These are phyloP conservation scores for Berberis thunbergii DNA, from an alignment of 164 flowering plant genomes.

Conservation along the genomic window DNA sequence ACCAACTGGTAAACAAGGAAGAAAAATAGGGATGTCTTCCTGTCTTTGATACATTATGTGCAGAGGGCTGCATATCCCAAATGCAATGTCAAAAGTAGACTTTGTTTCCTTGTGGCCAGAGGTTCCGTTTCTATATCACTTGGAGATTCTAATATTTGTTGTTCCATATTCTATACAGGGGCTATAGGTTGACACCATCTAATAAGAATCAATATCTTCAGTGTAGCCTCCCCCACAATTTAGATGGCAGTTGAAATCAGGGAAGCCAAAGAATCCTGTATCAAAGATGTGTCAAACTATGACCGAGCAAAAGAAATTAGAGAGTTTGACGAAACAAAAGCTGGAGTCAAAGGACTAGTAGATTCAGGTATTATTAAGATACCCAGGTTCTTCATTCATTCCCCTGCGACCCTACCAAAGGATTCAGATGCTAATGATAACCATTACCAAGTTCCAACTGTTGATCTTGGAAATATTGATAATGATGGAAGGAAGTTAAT, in stretches of 20 bases:
- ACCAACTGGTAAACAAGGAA: no score
- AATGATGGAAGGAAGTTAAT: slow-evolving; percentile 4
- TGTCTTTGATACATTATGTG: no score
- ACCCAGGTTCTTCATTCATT: slow-evolving; percentile 17
- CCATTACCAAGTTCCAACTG: background rate
- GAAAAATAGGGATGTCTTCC: no score
- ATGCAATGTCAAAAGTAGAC: no score
- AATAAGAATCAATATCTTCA: no score
- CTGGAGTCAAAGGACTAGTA: slow-evolving; percentile 26
- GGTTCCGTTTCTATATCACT: no score
- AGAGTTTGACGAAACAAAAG: slow-evolving; percentile 23
- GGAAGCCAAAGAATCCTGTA: background rate
- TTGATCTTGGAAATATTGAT: slow-evolving; percentile 5
- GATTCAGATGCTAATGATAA: background rate
- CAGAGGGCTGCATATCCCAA: no score
- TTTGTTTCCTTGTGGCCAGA: no score
- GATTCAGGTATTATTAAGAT: slow-evolving; percentile 10
- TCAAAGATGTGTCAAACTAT: background rate
- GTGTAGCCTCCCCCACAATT: background rate
- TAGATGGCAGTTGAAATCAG: background rate
- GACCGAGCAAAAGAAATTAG: slow-evolving; percentile 12
- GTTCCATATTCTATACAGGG: no score
- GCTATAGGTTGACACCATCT: no score
- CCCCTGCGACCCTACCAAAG: slow-evolving; percentile 3
- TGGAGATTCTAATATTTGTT: no score